These are phyloP conservation scores for Paraconiothyrium sp. DNA, from an alignment of 2,329 filamentous ascomycete species.

Conservation along the genomic window DNA sequence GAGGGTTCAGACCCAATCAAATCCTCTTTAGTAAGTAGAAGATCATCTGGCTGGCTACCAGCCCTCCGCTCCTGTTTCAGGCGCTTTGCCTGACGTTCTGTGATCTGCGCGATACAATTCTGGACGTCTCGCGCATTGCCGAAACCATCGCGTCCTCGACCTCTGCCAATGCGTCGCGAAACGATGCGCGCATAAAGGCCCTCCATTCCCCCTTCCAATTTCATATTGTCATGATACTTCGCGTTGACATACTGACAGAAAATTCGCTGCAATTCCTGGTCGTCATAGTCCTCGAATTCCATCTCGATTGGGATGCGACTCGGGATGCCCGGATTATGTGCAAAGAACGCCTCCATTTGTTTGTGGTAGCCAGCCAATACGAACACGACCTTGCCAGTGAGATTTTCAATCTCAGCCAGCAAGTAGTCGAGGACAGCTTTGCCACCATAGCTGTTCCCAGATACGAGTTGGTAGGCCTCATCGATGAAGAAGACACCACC, in stretches of 20 bases:
- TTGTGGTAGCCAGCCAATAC: conserved; percentile 77
- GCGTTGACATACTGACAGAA: conserved; percentile 63
- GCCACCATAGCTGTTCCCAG: conserved; percentile 66
- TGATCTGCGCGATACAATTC: conserved; percentile 66
- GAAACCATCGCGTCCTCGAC: conserved; percentile 72
- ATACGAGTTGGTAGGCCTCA: conserved; percentile 78
- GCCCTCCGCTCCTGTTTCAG: conserved; percentile 58
- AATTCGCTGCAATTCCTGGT: conserved; percentile 71
- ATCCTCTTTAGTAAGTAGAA: conserved; percentile 71
- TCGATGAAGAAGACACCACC: conserved; percentile 81
- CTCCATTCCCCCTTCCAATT: conserved; percentile 64
- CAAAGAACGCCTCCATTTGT: conserved; percentile 80
- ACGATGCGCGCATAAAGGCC: conserved; percentile 74
- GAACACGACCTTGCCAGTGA: conserved; percentile 74
- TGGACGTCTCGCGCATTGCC: conserved; percentile 77
- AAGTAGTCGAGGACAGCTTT: conserved; percentile 74
- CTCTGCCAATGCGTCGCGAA: conserved; percentile 67
- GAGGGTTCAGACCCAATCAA: conserved; percentile 75
- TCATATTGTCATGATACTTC: conserved; percentile 66
- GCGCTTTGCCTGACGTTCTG: conserved; percentile 67
- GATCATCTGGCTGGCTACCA: conserved; percentile 61
- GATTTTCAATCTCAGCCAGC: conserved; percentile 76
- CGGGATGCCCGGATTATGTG: conserved; percentile 75
- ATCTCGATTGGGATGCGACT: conserved; percentile 74
- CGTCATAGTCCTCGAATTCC: conserved; percentile 74